A percentile compares a stretch with the other conserved stretches of the same genome.
Evolutionary conservation across 129 eudicot species (phyloP).

Genomic region (sunflower (Helianthus annuus)): DNA sequence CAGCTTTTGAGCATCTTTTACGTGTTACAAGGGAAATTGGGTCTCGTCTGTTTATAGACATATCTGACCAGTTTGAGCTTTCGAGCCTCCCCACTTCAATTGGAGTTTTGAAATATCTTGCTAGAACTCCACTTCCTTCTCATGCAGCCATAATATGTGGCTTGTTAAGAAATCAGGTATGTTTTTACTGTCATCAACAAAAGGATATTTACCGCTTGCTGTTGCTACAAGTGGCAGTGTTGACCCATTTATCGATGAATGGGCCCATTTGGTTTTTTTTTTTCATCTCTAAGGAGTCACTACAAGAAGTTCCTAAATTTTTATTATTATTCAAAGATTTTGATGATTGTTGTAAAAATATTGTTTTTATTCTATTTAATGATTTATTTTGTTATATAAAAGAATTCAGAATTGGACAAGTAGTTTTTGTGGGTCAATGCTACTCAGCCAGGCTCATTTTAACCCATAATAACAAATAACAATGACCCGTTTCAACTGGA

Average conservation of each 20-base stretch:
- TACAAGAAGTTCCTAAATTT: not conserved
- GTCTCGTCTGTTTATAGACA: conserved; percentile 88
- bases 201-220: too few relatives aligned
- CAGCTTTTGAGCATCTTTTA: conserved; percentile 83
- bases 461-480: not conserved
- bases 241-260: not conserved
- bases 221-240: not conserved
- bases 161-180: conserved; percentile 82
- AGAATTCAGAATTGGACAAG: not conserved
- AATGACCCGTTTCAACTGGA: not conserved
- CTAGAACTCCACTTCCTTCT: conserved; percentile 76
- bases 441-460: not conserved
- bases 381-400: not conserved
- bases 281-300: not conserved
- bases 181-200: conserved; percentile 17
- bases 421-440: not conserved
- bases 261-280: conserved; percentile 6
- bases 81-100: conserved; percentile 94
- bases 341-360: not conserved
- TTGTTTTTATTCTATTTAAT: not conserved
- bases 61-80: conserved; percentile 95
- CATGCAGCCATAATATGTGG: conserved; percentile 95
- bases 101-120: conserved; percentile 90
- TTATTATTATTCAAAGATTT: not conserved
- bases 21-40: conserved; percentile 77